Evolutionary conservation across 2,329 filamentous ascomycete species (phyloP).

Genomic region (Phoma sp.): DNA sequence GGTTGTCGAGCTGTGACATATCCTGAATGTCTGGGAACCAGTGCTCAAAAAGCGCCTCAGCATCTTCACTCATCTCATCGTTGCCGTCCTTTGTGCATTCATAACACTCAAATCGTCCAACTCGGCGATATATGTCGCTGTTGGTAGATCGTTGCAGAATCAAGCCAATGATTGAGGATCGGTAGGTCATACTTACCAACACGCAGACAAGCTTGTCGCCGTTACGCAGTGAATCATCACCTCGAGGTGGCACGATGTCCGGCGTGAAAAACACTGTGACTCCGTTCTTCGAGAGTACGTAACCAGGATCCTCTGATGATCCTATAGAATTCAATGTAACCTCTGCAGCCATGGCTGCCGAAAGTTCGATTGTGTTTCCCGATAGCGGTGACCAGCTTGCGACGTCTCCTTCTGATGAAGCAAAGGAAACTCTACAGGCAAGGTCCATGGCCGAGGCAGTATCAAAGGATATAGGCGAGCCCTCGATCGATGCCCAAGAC

Average conservation of each 20-base stretch:
- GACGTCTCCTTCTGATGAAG: constrained; percentile 26
- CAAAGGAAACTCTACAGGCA: constrained; percentile 40
- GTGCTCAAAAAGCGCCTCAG: constrained; percentile 41
- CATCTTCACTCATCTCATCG: constrained; percentile 43
- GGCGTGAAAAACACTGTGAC: constrained; percentile 43
- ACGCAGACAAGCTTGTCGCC: constrained; percentile 43
- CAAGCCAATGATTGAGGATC: constrained; percentile 43
- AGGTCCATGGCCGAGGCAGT: constrained; percentile 46
- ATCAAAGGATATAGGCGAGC: constrained; percentile 45
- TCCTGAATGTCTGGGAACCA: constrained; percentile 47
- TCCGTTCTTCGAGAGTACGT: constrained; percentile 34
- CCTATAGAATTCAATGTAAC: constrained; percentile 27
- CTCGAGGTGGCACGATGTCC: constrained; percentile 35
- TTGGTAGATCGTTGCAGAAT: constrained; percentile 33
- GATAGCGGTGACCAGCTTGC: constrained; percentile 39
- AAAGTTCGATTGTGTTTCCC: constrained; percentile 37
- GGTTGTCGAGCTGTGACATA: constrained; percentile 44
- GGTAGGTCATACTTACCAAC: constrained; percentile 46
- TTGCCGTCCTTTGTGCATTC: constrained; percentile 37
- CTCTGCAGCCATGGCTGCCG: constrained; percentile 44
- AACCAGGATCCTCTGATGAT: constrained; percentile 23
- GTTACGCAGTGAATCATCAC: constrained; percentile 33
- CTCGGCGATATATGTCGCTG: constrained; percentile 36
- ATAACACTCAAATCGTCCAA: constrained; percentile 46
- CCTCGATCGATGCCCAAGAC: constrained; percentile 47